A percentile compares a stretch with the other conserved stretches of the same genome.
These are phyloP conservation scores for Saprolegnia diclina DNA, from an alignment of 352 stramenopile species.

Conservation along the genomic window DNA sequence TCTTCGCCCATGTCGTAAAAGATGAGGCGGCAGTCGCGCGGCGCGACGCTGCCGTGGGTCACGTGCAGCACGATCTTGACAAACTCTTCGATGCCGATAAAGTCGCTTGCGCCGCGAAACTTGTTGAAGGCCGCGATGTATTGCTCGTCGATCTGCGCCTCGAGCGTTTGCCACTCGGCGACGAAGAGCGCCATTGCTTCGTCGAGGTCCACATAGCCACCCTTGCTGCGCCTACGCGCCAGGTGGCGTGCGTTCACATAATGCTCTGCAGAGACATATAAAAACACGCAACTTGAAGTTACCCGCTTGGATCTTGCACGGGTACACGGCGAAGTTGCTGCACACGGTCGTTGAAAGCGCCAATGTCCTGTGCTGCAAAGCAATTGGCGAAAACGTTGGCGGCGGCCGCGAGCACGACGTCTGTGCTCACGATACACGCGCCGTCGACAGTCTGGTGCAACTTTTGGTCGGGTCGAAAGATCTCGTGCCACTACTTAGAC, in stretches of 20 bases:
- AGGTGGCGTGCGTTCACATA: too few relatives aligned
- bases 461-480: conserved; percentile 51
- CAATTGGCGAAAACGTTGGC: conserved; percentile 42
- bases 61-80: conserved; percentile 63
- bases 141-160: conserved; percentile 42
- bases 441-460: conserved; percentile 52
- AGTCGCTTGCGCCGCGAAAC: conserved; percentile 41
- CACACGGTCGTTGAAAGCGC: conserved; percentile 36
- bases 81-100: conserved; percentile 64
- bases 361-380: conserved; percentile 37
- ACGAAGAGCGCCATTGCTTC: conserved; percentile 58
- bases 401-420: conserved; percentile 33
- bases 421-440: conserved; percentile 39
- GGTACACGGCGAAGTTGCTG: conserved; percentile 30
- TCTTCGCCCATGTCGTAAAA: conserved; percentile 58
- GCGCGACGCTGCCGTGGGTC: conserved; percentile 40
- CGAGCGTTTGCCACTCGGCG: conserved; percentile 43
- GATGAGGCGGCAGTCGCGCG: conserved; percentile 54
- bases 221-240: neutral
- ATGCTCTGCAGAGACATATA: neutral
- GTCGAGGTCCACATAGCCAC: conserved; percentile 51
- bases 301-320: neutral
- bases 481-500: conserved; percentile 27
- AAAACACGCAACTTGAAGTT: neutral
- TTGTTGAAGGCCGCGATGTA: conserved; percentile 46